Evolutionary conservation across 768 basidiomycete genomes (phyloP).

Genomic region (Panus rudis): DNA sequence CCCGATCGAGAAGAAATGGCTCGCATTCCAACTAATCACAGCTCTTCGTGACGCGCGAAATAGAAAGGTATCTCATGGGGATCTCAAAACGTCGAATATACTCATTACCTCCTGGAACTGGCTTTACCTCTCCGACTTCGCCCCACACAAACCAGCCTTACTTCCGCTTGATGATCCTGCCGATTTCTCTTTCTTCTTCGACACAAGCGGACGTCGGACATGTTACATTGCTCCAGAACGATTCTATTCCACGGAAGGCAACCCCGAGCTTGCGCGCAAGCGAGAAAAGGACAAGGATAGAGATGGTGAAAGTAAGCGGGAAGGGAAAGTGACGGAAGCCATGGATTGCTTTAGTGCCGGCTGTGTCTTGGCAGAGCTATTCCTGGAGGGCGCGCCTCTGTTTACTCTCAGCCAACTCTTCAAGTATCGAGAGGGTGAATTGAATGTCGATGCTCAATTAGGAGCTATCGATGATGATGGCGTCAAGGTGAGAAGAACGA

Average conservation of each 20-base stretch:
- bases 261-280: slow-evolving; percentile 32
- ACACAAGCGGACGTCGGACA: slow-evolving; percentile 86
- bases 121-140: slow-evolving; percentile 93
- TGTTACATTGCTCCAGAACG: slow-evolving; percentile 97
- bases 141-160: slow-evolving; percentile 89
- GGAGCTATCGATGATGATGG: slow-evolving; percentile 72
- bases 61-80: slow-evolving; percentile 90
- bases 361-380: slow-evolving; percentile 93
- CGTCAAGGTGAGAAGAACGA: slow-evolving; percentile 56
- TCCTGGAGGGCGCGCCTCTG: slow-evolving; percentile 87
- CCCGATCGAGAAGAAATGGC: slow-evolving; percentile 95
- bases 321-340: slow-evolving; percentile 82
- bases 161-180: slow-evolving; percentile 95
- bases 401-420: slow-evolving; percentile 94
- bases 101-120: slow-evolving; percentile 95
- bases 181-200: slow-evolving; percentile 97
- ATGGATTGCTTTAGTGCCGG: slow-evolving; percentile 98
- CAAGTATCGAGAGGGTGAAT: slow-evolving; percentile 86
- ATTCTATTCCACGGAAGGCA: slow-evolving; percentile 72
- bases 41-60: slow-evolving; percentile 78
- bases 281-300: slow-evolving; percentile 3
- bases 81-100: slow-evolving; percentile 96
- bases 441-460: slow-evolving; percentile 66
- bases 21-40: slow-evolving; percentile 85
- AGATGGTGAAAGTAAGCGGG: slow-evolving; percentile 57